A percentile compares a stretch with the other conserved stretches of the same genome.
Evolutionary conservation across 2,329 filamentous ascomycete genomes (phyloP).

Genomic region (Aureobasidium sp.): DNA sequence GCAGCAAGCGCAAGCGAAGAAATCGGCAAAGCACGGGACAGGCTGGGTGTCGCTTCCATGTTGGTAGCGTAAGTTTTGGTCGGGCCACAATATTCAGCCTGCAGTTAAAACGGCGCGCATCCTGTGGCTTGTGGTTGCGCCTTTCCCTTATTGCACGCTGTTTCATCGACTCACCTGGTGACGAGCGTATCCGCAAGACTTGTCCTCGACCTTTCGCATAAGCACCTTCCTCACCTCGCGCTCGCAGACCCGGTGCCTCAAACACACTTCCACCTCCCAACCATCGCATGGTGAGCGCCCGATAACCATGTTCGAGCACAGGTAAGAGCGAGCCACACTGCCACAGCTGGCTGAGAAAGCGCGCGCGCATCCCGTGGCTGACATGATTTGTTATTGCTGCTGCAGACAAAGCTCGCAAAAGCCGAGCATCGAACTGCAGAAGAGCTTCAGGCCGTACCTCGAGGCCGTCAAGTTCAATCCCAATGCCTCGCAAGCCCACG

Average conservation of each 20-base stretch:
- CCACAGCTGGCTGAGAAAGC: not conserved
- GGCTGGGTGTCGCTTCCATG: slow-evolving; percentile 5
- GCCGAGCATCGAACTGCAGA: slow-evolving; percentile 74
- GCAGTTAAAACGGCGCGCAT: slow-evolving; percentile 11
- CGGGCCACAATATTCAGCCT: slow-evolving; percentile 4
- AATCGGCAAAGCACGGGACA: slow-evolving; percentile 8
- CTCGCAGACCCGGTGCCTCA: not conserved
- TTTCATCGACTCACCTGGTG: slow-evolving; percentile 11
- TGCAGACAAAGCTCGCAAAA: slow-evolving; percentile 69
- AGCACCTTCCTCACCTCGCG: slow-evolving; percentile 5
- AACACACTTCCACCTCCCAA: not conserved
- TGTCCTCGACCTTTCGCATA: not conserved
- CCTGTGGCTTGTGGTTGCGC: slow-evolving; percentile 11
- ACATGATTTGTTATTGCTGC: slow-evolving; percentile 12
- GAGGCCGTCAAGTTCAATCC: slow-evolving; percentile 48
- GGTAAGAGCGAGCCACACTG: slow-evolving; percentile 11
- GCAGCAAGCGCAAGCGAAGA: slow-evolving; percentile 10
- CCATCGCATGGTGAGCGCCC: slow-evolving; percentile 6
- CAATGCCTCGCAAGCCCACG: slow-evolving; percentile 25
- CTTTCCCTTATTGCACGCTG: slow-evolving; percentile 12
- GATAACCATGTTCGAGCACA: slow-evolving; percentile 7
- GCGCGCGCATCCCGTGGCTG: slow-evolving; percentile 8
- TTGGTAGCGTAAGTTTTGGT: slow-evolving; percentile 9
- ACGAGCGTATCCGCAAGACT: slow-evolving; percentile 1
- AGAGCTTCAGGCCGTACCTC: slow-evolving; percentile 75